Evolutionary conservation across 139 green algal genomes (phyloP), one percentile per base, ranked within the genome.

Genomic region (Chloropicon primus): DNA sequence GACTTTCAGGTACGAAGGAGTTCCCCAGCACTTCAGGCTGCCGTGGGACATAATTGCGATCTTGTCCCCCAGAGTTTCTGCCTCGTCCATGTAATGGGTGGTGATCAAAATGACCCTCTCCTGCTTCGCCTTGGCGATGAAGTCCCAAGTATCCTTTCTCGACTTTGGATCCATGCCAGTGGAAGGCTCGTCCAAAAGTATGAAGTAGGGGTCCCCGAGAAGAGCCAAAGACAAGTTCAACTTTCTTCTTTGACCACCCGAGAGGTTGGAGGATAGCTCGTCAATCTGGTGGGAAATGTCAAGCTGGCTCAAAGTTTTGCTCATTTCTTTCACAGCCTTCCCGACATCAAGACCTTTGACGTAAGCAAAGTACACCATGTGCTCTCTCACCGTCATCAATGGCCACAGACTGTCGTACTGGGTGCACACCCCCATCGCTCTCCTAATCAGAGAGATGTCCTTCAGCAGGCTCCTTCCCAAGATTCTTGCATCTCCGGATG

Each of bases 111-210:
- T 62, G 41, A 62, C 41, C 17, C 41, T 62, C 5, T 62, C 41
- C 17, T 17, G 5, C 41, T 62, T 62, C 17, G 41, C 41, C 5
- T 62, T 17, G 5, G 5, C 17, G 41, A 62, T 62, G 17, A 62
- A 62, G 41, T 62, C 41, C 41, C 41, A 62, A n/a, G 41, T 62
- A 17, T 62, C 41, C 41, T 62, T 62, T 17, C 41, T 62, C 5
- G 41, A 91, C 2, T 85, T 87, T 28, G 91, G 91, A 78, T 96
- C 92, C 73, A 96, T 78, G 22, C 85, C 87, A 22, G 93, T 97
- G 72, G 84, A 91, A 1, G 93, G 94, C 85, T 98, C 94, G 79
- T 97, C 93, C 78, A 98, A 82, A 81, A 92, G 94, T 22, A 95
- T 84, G 5, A 96, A 81, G 80, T 90, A 21, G 0, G 80, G 74